phyloP scores from a whole-genome alignment of 306 rosid genomes.

The Hippophae gyantsensis region DNA sequence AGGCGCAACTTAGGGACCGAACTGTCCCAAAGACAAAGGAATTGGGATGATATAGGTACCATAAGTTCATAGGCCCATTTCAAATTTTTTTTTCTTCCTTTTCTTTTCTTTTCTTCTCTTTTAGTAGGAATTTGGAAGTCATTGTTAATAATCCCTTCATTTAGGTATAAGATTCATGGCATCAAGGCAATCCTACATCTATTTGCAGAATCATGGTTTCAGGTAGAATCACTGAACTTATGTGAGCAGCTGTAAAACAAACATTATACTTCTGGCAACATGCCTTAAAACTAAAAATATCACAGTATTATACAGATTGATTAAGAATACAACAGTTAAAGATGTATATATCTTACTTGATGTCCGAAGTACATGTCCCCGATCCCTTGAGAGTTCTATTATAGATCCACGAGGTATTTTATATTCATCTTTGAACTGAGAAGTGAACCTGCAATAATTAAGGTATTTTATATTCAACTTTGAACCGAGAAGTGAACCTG shows the following conservation, averaged over 20 bases:
- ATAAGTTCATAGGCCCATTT: too few relatives aligned
- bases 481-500: constrained; percentile 93
- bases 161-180: neutral
- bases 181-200: neutral
- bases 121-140: too few relatives aligned
- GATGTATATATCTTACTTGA: constrained; percentile 48
- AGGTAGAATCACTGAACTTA: neutral
- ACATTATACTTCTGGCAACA: neutral
- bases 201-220: neutral
- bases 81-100: too few relatives aligned
- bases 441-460: constrained; percentile 46
- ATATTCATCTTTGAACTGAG: constrained; percentile 83
- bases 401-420: constrained; percentile 81
- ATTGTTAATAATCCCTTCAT: too few relatives aligned
- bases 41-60: too few relatives aligned
- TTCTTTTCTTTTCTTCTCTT: too few relatives aligned
- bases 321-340: neutral
- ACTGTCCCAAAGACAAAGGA: too few relatives aligned
- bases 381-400: constrained; percentile 64
- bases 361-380: constrained; percentile 67
- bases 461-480: constrained; percentile 79
- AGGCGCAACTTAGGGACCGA: too few relatives aligned
- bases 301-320: neutral
- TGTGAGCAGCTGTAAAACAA: neutral
- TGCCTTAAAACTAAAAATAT: too few relatives aligned